phyloP scores from a whole-genome alignment of 345 rosid species.

The Toxicodendron radicans region DNA sequence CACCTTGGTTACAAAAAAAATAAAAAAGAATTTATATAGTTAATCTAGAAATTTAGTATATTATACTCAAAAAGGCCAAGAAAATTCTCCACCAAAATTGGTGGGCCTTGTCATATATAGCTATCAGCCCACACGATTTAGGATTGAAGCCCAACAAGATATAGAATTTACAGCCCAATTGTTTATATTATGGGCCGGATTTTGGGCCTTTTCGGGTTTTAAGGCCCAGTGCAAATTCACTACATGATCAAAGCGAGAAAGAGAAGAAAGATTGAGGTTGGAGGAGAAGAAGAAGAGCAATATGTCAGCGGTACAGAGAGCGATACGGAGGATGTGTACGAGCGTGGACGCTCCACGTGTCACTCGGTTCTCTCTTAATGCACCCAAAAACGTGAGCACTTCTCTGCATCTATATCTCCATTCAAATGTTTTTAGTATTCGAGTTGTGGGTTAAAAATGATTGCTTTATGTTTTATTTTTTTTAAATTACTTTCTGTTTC shows the following conservation, averaged over 20 bases:
- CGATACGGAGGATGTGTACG: constrained; percentile 42
- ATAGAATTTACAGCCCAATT: no score
- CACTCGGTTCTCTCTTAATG: constrained; percentile 47
- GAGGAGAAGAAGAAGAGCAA: background rate
- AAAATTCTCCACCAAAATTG: background rate
- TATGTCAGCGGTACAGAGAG: constrained; percentile 34
- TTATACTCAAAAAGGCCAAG: no score
- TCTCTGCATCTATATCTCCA: background rate
- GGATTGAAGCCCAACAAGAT: no score
- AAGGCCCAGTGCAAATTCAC: background rate
- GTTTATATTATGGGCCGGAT: background rate
- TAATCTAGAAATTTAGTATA: no score
- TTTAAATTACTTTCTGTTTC: background rate
- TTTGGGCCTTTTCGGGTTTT: background rate
- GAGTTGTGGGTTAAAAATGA: background rate
- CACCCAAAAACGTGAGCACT: constrained; percentile 61
- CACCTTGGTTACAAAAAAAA: no score
- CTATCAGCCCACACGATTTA: background rate
- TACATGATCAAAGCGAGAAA: background rate
- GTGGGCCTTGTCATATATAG: background rate
- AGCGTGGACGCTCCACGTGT: constrained; percentile 43
- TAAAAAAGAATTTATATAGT: no score
- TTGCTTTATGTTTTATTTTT: background rate
- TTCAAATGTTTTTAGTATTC: background rate
- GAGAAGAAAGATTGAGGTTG: background rate